Evolutionary conservation across 106 monocot species (phyloP), one percentile per base, ranked within the genome.

Genomic region (Dioscorea alata): DNA sequence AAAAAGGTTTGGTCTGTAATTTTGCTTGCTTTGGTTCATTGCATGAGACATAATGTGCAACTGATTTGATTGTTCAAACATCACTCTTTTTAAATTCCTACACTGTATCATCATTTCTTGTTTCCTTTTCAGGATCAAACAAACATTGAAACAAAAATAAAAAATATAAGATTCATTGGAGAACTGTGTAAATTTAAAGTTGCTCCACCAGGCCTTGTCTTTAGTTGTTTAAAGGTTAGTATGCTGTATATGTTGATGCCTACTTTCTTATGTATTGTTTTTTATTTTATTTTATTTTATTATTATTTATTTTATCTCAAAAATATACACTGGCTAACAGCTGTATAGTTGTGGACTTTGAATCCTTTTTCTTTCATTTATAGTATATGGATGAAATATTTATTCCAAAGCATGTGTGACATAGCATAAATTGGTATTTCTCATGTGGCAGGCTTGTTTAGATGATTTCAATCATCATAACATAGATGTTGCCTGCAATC

Each of bases 391-490:
- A 42, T 42, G 6, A 42, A 42, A 42, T 42, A 42, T 42, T 42
- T 42, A 8, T 10, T 42, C 42, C 42, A 42, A 3, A 42, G 42
- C 42, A 3, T 42, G 42, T 42, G 42, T 42, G 42, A 10, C 42
- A 42, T 42, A 42, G 6, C 42, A 42, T 42, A 42, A 2, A 42
- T 42, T 42, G 42, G 6, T 42, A 42, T 53, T 20, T 50, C 57
- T 57, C 33, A 57, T 69, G 32, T 52, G 78, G 49, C 83, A 95
- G 95, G 81, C 86, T 33, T 97, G 97, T 64, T 69, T 97, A 65
- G 97, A 97, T 76, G 97, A 97, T 76, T 97, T 97, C 69, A 92
- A 76, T 69, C 97, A 97, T 81, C 97, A 97, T 63, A 97, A 97
- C 71, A 97, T 97, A 60, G 97, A 97, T 71, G 97, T 97, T 57